Conservation (phyloP, 1,284 basidiomycete species). For the Pisolithus thermaeus region DNA sequence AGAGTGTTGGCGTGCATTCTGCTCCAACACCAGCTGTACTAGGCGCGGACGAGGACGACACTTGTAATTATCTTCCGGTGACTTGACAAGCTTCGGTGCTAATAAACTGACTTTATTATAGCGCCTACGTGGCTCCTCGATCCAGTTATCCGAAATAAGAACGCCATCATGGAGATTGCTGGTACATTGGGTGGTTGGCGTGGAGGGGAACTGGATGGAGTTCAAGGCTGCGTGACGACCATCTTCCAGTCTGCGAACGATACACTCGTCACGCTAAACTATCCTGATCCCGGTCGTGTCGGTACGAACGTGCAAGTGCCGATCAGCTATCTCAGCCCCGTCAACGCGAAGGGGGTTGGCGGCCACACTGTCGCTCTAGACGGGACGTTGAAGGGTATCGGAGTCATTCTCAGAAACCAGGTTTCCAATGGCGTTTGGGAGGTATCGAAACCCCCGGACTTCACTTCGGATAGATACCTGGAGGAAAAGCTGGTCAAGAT, state of each 20-base stretch:
- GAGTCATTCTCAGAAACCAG: slow-evolving; percentile 21
- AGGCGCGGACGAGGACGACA: slow-evolving; percentile 23
- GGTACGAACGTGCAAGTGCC: slow-evolving; percentile 23
- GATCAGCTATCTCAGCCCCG: slow-evolving; percentile 22
- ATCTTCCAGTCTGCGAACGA: slow-evolving; percentile 32
- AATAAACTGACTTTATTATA: slow-evolving; percentile 3
- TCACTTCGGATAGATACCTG: slow-evolving; percentile 8
- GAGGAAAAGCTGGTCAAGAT: slow-evolving; percentile 25
- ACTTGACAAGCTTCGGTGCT: neutral
- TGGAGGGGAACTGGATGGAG: slow-evolving; percentile 49
- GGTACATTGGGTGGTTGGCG: slow-evolving; percentile 48
- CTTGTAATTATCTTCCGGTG: slow-evolving; percentile 11
- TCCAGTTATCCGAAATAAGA: slow-evolving; percentile 29
- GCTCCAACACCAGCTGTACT: slow-evolving; percentile 20
- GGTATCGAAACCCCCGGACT: slow-evolving; percentile 17
- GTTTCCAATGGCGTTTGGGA: slow-evolving; percentile 13
- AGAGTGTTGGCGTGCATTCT: slow-evolving; percentile 5
- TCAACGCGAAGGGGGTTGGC: slow-evolving; percentile 18
- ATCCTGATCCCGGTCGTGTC: slow-evolving; percentile 17
- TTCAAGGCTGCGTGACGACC: slow-evolving; percentile 37
- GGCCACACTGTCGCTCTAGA: slow-evolving; percentile 24
- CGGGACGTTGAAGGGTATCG: slow-evolving; percentile 14
- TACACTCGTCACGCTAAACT: slow-evolving; percentile 20
- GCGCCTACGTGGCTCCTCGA: slow-evolving; percentile 23
- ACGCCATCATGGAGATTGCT: slow-evolving; percentile 43